phyloP scores from a whole-genome alignment of 805 yeast species.

The Hermanozyma aechmeae region DNA sequence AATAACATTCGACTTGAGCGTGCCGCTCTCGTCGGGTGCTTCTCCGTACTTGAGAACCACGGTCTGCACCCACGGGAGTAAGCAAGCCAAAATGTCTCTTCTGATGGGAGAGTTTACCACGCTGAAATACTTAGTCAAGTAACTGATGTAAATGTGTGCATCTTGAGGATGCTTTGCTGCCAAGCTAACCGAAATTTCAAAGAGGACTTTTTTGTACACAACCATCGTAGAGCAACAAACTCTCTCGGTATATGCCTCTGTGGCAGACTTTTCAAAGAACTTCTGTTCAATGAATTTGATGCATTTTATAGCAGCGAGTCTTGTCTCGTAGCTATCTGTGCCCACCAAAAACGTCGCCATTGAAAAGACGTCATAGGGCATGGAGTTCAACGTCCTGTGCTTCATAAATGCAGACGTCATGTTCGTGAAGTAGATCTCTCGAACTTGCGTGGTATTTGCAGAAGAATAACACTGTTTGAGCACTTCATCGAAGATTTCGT shows the following conservation, averaged over 20 bases:
- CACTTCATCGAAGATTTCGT: constrained; percentile 47
- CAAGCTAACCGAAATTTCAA: constrained; percentile 66
- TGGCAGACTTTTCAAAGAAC: constrained; percentile 35
- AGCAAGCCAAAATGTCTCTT: constrained; percentile 68
- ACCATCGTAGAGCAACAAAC: constrained; percentile 69
- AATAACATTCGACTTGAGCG: constrained; percentile 19
- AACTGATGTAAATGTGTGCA: constrained; percentile 56
- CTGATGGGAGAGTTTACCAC: constrained; percentile 48
- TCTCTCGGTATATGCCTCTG: constrained; percentile 56
- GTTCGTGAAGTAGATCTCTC: constrained; percentile 63
- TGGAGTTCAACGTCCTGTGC: constrained; percentile 4
- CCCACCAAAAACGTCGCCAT: constrained; percentile 75
- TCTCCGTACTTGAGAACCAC: constrained; percentile 44
- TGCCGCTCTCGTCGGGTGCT: neutral
- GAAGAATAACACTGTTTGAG: constrained; percentile 64
- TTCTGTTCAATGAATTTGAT: constrained; percentile 53
- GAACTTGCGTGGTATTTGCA: constrained; percentile 38
- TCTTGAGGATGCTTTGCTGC: constrained; percentile 54
- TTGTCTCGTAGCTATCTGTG: constrained; percentile 54
- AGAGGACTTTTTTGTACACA: constrained; percentile 79
- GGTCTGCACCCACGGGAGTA: constrained; percentile 89
- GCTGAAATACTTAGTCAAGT: constrained; percentile 61
- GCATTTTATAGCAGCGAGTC: constrained; percentile 67
- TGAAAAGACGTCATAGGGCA: constrained; percentile 61
- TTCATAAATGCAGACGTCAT: constrained; percentile 50